These are phyloP conservation scores for Nemania diffusa DNA, from an alignment of 2,329 filamentous ascomycete species.

Conservation along the genomic window DNA sequence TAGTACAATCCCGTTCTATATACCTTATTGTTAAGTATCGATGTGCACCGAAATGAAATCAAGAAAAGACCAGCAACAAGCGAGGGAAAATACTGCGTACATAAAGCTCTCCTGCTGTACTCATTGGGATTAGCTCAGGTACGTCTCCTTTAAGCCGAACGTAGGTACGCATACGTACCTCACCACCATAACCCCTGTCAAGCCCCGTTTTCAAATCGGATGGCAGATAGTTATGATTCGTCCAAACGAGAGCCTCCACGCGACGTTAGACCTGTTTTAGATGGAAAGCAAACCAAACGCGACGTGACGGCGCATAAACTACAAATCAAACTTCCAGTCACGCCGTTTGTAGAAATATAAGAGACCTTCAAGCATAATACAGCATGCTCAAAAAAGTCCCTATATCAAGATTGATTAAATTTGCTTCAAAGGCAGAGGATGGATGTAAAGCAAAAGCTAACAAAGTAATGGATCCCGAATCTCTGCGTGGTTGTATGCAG, in stretches of 20 bases:
- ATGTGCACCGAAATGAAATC: no score
- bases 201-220: slow-evolving; percentile 30
- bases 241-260: slow-evolving; percentile 20
- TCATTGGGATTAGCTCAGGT: slow-evolving; percentile 14
- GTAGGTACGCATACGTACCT: no score
- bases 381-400: neutral
- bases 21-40: no score
- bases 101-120: neutral
- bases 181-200: slow-evolving; percentile 15
- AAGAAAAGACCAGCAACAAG: no score
- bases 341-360: no score
- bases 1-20: no score
- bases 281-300: slow-evolving; percentile 8
- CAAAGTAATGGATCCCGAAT: no score
- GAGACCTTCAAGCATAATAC: neutral
- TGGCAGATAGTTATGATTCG: slow-evolving; percentile 21
- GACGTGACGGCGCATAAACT: slow-evolving; percentile 20
- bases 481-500: no score
- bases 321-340: slow-evolving; percentile 6
- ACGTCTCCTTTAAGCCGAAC: slow-evolving; percentile 12
- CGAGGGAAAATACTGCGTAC: neutral
- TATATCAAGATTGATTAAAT: no score
- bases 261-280: slow-evolving; percentile 1
- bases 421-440: no score
- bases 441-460: no score